Percentiles rank a stretch among this genome's conserved stretches.
Evolutionary conservation across 768 basidiomycete genomes (phyloP).

Genomic region (Xerocomellus chrysenteron): DNA sequence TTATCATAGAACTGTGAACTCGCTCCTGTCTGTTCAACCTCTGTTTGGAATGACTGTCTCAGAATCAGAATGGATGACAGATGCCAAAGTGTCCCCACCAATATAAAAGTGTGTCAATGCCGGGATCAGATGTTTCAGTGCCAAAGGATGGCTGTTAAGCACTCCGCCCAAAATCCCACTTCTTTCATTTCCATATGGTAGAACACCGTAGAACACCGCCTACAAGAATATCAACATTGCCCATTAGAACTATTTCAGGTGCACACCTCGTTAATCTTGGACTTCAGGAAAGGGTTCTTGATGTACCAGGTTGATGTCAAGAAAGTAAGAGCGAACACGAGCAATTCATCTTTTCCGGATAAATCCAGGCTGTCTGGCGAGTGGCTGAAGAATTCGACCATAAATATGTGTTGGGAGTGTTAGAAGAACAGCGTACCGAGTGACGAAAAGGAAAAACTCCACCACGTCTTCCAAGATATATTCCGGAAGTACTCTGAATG

Average conservation of each 20-base stretch:
- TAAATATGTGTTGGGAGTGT: not conserved
- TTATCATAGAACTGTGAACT: constrained; percentile 99
- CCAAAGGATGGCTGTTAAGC: constrained; percentile 83
- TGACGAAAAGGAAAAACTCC: constrained; percentile 82
- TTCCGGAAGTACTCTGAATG: constrained; percentile 88
- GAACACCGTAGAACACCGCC: constrained; percentile 73
- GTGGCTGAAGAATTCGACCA: constrained; percentile 37
- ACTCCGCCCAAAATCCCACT: constrained; percentile 76
- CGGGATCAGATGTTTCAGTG: constrained; percentile 85
- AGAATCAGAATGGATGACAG: not conserved
- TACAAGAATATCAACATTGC: constrained; percentile 28
- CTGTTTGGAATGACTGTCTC: constrained; percentile 39
- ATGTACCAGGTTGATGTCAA: constrained; percentile 94
- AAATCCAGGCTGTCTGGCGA: constrained; percentile 81
- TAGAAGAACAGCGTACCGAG: constrained; percentile 53
- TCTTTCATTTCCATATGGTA: constrained; percentile 62
- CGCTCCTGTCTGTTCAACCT: constrained; percentile 96
- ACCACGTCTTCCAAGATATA: constrained; percentile 93
- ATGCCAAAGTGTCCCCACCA: constrained; percentile 46
- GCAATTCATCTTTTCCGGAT: constrained; percentile 80
- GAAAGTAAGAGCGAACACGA: constrained; percentile 89
- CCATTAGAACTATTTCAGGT: not conserved
- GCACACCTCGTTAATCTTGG: constrained; percentile 89
- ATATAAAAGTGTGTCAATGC: constrained; percentile 94
- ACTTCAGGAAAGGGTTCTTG: constrained; percentile 97